Evolutionary conservation across 2,329 filamentous ascomycete species (phyloP), one percentile per base, ranked within the genome.

Genomic region (Talaromyces sp.): DNA sequence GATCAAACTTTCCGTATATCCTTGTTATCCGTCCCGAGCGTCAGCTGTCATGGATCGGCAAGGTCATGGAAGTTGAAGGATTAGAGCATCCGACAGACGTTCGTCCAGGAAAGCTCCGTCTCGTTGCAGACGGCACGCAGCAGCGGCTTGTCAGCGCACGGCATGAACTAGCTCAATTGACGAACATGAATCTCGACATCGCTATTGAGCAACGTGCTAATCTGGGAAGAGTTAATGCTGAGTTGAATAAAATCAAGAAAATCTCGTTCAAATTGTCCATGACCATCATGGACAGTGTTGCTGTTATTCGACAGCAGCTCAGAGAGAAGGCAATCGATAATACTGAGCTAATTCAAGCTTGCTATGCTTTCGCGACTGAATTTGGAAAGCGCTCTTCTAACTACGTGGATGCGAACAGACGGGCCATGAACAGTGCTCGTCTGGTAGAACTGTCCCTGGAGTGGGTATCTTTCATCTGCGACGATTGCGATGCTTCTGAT

Each of bases 291-390:
- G 94, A 98, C 77, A 97, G 93, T 74, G 95, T 99, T 52, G 92
- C 96, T 75, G 92, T 92, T 68, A 95, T 99, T 69, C 87, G 93
- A 68, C 89, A 88, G 70, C 94, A 99, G 77, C 93, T 93, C 1
- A 75, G 70, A 56, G 70, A 76, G 60, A 85, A 86, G 65, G 91
- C 90, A 9, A 86, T 94, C 69, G 90, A 95, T 69, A 97, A 94
- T 75, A 93, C 97, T 72, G 95, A 99, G 73, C 86, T 99, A 35
- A 95, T 99, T 68, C 95, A 99, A 77, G 96, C 93, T 5, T 99
- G 94, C 79, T 99, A 98, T 77, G 91, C 96, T 47, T 99, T 98
- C 73, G 95, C 95, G n/a, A 98, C 95, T 0, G 95, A 99, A 76
- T 99, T 99, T 70, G 95, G 95, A 52, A 94, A 97, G 76, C 90